These are phyloP conservation scores for Discostella stelligeroides DNA, from an alignment of 108 stramenopile genomes.

Conservation along the genomic window DNA sequence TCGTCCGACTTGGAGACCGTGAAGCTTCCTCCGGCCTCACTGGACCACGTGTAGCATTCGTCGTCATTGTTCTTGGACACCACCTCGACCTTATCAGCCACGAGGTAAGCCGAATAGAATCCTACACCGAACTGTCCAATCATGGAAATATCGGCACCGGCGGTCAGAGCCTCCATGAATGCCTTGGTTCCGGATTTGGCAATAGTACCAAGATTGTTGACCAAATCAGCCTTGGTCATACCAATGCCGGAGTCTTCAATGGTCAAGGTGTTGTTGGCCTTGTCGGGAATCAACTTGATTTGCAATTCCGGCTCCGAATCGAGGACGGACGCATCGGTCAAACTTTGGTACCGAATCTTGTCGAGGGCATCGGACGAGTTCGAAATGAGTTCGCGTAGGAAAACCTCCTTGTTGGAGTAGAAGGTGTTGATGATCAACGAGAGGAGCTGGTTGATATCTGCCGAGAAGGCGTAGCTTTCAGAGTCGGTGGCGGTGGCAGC, in stretches of 20 bases:
- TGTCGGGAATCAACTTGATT: slow-evolving; percentile 98
- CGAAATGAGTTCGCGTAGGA: slow-evolving; percentile 99
- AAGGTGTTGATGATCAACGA: slow-evolving; percentile 99
- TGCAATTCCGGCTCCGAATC: slow-evolving; percentile 95
- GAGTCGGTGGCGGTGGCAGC: slow-evolving; percentile 69
- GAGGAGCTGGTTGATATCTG: slow-evolving; percentile 99
- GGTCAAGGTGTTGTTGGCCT: slow-evolving; percentile 99
- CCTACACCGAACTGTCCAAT: slow-evolving; percentile 99
- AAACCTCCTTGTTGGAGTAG: slow-evolving; percentile 99
- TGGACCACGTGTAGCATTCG: slow-evolving; percentile 92
- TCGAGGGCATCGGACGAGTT: slow-evolving; percentile 98
- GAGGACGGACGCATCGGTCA: slow-evolving; percentile 95
- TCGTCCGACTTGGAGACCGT: slow-evolving; percentile 85
- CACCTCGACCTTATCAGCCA: slow-evolving; percentile 98
- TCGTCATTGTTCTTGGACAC: slow-evolving; percentile 97
- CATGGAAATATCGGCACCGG: slow-evolving; percentile 99
- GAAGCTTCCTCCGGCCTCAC: slow-evolving; percentile 98
- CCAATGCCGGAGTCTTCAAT: slow-evolving; percentile 99
- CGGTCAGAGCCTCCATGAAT: slow-evolving; percentile 99
- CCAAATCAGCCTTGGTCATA: slow-evolving; percentile 99
- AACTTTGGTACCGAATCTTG: slow-evolving; percentile 99
- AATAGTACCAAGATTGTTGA: slow-evolving; percentile 99
- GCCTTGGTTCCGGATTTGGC: slow-evolving; percentile 99
- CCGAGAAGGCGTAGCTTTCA: slow-evolving; percentile 99
- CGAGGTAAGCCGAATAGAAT: slow-evolving; percentile 99